Evolutionary conservation across 805 yeast species (phyloP).

Genomic region (Yarrowia sp.): DNA sequence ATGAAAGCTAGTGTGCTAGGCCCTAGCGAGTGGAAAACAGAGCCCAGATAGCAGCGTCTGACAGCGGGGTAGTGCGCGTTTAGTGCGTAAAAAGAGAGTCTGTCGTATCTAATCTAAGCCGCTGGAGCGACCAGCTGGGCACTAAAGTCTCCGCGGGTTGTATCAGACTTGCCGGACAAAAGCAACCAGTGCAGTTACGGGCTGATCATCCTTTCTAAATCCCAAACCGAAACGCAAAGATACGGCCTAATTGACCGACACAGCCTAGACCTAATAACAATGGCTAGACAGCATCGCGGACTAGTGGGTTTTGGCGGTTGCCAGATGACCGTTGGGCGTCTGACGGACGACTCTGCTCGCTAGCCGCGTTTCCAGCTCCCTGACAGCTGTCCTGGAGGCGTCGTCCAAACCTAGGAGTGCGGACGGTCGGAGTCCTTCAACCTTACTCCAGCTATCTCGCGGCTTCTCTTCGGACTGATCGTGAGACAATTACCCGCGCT

Average conservation of each 20-base stretch:
- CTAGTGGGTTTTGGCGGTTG: neutral
- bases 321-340: neutral
- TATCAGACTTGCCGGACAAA: too few relatives aligned
- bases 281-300: neutral
- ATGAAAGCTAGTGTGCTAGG: slow-evolving; percentile 11
- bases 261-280: neutral
- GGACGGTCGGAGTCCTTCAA: too few relatives aligned
- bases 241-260: neutral
- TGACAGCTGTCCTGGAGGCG: slow-evolving; percentile 14
- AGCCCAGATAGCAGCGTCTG: neutral
- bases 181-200: too few relatives aligned
- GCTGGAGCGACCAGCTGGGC: too few relatives aligned
- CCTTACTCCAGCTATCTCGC: neutral
- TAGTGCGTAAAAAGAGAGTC: neutral
- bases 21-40: too few relatives aligned
- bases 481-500: slow-evolving; percentile 14
- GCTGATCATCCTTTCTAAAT: neutral
- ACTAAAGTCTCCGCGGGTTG: too few relatives aligned
- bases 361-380: neutral
- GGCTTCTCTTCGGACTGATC: neutral
- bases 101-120: too few relatives aligned
- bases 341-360: neutral
- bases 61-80: neutral
- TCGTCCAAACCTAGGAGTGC: too few relatives aligned
- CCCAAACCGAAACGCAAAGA: neutral